Base-by-base conservation (phyloP, 2,329 filamentous ascomycete species). In the Dothidotthia symphoricarpi region DNA sequence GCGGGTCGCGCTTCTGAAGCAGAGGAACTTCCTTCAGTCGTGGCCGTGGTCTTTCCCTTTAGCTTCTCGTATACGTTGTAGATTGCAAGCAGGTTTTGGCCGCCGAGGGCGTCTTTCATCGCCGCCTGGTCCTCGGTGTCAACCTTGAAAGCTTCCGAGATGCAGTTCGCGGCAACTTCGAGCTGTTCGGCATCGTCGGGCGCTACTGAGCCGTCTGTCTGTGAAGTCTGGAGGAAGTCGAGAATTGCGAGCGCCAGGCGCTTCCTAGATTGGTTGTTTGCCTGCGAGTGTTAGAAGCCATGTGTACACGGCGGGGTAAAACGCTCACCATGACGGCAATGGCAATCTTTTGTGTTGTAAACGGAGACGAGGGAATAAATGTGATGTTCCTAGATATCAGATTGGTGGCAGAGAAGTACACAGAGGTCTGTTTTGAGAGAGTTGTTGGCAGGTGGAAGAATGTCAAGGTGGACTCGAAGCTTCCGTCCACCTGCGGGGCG, bases 31-130 rank as follows among this genome's bases (percentile, higher is more conserved):
- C 68, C 66, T 30, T 75, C 61, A 4, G 76, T 69, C 36, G 74
- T 69, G 53, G 47, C 67, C 4, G 69, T 70, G 36, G 70, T 74
- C 66, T 80, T 83, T 43, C 80, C 78, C 73, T 90, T 90, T 51
- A 96, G 80, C 72, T 94, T 95, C 74, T 98, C 93, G 72, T 96
- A 97, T 51, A 96, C 89, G 63, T 82, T 82, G 77, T 94, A 98
- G 72, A 98, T 94, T 68, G 85, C 83, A 45, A 89, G 77, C 45
- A 98, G 83, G 66, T 84, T 90, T 74, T 97, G 89, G 50, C 83
- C 80, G 61, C 89, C 90, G 51, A 95, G 75, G 53, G 90, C 88
- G 53, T 86, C 80, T 51, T 81, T 74, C 56, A 91, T 75, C 57
- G 88, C 83, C 38, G 78, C 74, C 59, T 81, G 75, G 70, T 95